phyloP scores from a whole-genome alignment of 2,329 filamentous ascomycete species.

The Fusarium mangiferae region DNA sequence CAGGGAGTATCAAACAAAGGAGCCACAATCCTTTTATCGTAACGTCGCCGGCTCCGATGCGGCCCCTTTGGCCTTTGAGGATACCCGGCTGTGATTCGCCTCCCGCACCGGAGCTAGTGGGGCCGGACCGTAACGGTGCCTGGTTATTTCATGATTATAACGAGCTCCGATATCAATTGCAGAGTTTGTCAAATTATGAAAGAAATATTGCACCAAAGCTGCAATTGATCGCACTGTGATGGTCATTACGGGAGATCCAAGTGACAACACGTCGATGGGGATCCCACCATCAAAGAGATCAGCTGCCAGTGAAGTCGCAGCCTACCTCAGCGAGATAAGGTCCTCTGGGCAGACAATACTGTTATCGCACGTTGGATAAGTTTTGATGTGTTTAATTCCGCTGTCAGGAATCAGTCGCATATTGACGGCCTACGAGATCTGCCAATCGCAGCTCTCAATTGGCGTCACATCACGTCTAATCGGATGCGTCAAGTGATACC shows the following conservation, averaged over 20 bases:
- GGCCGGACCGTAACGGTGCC: conserved; percentile 18
- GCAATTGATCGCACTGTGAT: neutral
- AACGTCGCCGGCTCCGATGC: conserved; percentile 11
- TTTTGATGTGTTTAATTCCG: conserved; percentile 20
- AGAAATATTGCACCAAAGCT: neutral
- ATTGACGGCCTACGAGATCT: conserved; percentile 16
- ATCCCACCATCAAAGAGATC: conserved; percentile 7
- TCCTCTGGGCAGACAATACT: neutral
- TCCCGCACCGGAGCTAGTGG: conserved; percentile 24
- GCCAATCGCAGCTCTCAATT: conserved; percentile 31
- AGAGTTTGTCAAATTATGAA: neutral
- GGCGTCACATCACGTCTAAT: conserved; percentile 15
- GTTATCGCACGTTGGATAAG: neutral
- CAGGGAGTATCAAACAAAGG: conserved; percentile 6
- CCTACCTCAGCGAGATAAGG: conserved; percentile 11
- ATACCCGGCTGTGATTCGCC: conserved; percentile 8
- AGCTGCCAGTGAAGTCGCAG: neutral
- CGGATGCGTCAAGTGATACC: conserved; percentile 34
- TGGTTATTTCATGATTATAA: neutral
- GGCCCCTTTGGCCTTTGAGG: neutral
- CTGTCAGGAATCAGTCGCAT: conserved; percentile 26
- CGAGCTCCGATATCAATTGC: neutral
- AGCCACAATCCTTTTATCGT: conserved; percentile 17
- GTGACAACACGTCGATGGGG: neutral
- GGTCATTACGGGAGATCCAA: neutral